Evolutionary conservation across 352 stramenopile genomes (phyloP).

Genomic region (Phytophthora pisi): DNA sequence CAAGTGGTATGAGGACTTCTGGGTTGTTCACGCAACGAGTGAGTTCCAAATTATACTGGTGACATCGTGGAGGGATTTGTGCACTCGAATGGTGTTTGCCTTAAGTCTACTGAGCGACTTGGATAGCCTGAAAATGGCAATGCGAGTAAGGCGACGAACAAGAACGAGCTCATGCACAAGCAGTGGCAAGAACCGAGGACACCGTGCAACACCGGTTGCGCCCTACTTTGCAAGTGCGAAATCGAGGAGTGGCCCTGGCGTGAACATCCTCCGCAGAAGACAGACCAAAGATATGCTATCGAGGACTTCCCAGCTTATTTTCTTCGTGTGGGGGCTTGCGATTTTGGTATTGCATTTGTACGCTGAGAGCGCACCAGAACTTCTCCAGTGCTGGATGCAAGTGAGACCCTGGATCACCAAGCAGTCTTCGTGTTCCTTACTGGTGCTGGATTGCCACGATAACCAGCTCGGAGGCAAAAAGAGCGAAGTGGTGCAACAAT

Average conservation of each 20-base stretch:
- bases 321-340: conserved; percentile 26
- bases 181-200: not conserved
- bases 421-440: conserved; percentile 22
- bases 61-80: conserved; percentile 26
- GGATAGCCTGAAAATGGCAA: conserved; percentile 28
- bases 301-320: conserved; percentile 12
- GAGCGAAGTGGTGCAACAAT: conserved; percentile 6
- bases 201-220: conserved; percentile 1
- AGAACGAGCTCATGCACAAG: not conserved
- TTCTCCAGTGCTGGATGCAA: conserved; percentile 35
- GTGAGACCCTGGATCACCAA: conserved; percentile 17
- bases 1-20: conserved; percentile 42
- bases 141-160: not conserved
- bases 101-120: conserved; percentile 25
- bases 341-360: conserved; percentile 29
- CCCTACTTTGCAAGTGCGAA: conserved; percentile 10
- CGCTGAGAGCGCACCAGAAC: conserved; percentile 7
- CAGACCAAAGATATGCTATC: conserved; percentile 2
- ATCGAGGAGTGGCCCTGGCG: not conserved
- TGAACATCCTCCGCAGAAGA: conserved; percentile 4
- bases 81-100: conserved; percentile 19
- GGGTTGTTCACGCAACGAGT: conserved; percentile 38
- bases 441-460: conserved; percentile 26
- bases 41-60: conserved; percentile 45
- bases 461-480: conserved; percentile 9